Evolutionary conservation across 2,329 filamentous ascomycete species (phyloP).

Genomic region (Neonectria ditissima): DNA sequence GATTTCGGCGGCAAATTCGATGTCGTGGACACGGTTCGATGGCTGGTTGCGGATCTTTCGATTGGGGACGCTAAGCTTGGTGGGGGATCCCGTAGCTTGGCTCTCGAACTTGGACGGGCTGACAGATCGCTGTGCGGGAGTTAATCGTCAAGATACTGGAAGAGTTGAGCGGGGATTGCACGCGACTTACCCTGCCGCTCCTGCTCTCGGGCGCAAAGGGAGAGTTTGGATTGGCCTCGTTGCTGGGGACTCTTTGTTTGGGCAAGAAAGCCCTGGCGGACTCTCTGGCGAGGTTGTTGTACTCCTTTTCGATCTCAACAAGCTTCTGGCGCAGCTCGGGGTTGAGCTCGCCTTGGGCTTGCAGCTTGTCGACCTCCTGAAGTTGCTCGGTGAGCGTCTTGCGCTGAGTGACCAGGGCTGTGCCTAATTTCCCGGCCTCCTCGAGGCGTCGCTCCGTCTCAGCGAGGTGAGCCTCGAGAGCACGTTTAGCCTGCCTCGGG

Average conservation of each 20-base stretch:
- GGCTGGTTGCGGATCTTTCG: conserved; percentile 92
- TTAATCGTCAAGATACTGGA: conserved; percentile 24
- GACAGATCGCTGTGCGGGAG: conserved; percentile 68
- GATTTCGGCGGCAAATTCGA: conserved; percentile 98
- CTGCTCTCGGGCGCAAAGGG: conserved; percentile 66
- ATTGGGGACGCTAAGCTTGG: conserved; percentile 88
- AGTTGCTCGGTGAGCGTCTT: conserved; percentile 84
- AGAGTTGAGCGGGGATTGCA: not conserved
- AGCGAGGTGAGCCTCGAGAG: conserved; percentile 88
- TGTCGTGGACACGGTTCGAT: conserved; percentile 89
- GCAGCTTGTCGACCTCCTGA: conserved; percentile 83
- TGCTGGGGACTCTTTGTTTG: conserved; percentile 83
- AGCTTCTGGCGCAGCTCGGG: conserved; percentile 86
- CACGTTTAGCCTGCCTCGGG: conserved; percentile 87
- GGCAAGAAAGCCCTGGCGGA: conserved; percentile 89
- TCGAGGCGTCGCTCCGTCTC: conserved; percentile 93
- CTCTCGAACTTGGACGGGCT: conserved; percentile 85
- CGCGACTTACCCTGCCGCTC: conserved; percentile 62
- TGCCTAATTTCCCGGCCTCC: conserved; percentile 90
- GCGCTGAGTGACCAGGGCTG: conserved; percentile 86
- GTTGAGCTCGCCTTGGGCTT: conserved; percentile 81
- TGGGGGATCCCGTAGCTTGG: conserved; percentile 86
- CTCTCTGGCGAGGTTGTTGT: conserved; percentile 92
- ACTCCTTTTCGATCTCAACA: conserved; percentile 90
- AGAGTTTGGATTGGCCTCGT: conserved; percentile 66